phyloP scores from a whole-genome alignment of 1,139 yeast genomes.

The Saccharomycopsis hybrid region DNA sequence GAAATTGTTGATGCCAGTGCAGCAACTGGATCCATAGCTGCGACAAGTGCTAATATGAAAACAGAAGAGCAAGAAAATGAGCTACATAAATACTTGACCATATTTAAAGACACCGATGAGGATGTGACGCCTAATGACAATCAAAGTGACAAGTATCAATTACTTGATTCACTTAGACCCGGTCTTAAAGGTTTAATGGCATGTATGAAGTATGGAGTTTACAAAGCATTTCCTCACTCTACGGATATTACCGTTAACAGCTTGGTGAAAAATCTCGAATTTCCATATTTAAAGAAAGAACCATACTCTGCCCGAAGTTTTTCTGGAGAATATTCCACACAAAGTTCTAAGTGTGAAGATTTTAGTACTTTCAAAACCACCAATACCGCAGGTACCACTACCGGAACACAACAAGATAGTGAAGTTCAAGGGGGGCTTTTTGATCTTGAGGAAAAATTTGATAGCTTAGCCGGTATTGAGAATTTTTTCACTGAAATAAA shows the following conservation, averaged over 20 bases:
- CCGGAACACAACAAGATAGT: too few species aligned
- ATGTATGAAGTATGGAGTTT: background rate
- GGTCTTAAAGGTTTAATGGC: background rate
- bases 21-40: too few species aligned
- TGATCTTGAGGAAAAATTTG: conserved; percentile 1
- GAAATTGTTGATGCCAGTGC: background rate
- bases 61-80: background rate
- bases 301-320: background rate
- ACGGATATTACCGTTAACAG: background rate
- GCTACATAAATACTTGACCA: background rate
- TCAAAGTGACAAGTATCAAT: background rate
- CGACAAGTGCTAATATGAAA: background rate
- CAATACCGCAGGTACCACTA: background rate
- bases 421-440: background rate
- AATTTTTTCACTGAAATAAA: conserved; percentile 13
- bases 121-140: background rate
- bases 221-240: conserved; percentile 1
- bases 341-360: background rate
- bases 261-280: background rate
- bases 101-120: background rate
- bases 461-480: conserved; percentile 7
- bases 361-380: background rate
- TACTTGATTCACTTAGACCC: background rate
- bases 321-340: background rate
- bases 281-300: background rate